phyloP scores from a whole-genome alignment of 495 filamentous ascomycete species.

The Parachaetomium inaequale region DNA sequence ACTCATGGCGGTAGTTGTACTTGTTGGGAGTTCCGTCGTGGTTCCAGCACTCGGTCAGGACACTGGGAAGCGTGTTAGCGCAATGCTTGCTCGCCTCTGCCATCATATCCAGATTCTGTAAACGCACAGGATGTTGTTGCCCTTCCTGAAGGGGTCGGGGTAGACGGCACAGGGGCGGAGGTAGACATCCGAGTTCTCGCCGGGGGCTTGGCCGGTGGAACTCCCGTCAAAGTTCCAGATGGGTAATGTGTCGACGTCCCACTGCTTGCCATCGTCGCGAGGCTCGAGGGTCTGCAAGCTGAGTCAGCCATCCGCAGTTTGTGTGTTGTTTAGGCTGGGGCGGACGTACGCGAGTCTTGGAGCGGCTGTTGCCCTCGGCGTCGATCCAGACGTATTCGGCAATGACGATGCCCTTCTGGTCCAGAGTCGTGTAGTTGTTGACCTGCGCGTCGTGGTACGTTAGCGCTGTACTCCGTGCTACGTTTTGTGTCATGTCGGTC shows the following conservation, averaged over 20 bases:
- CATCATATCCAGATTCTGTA: conserved; percentile 41
- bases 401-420: conserved; percentile 77
- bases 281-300: conserved; percentile 64
- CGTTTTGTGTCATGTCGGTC: background rate
- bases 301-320: conserved; percentile 25
- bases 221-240: conserved; percentile 99
- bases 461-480: background rate
- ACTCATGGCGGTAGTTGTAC: conserved; percentile 82
- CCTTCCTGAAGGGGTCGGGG: conserved; percentile 86
- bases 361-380: conserved; percentile 67
- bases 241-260: conserved; percentile 71
- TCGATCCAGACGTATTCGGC: conserved; percentile 98
- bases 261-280: conserved; percentile 49
- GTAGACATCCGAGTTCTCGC: conserved; percentile 98
- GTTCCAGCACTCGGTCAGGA: conserved; percentile 95
- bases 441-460: conserved; percentile 50
- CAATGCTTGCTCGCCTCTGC: background rate
- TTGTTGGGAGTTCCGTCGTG: conserved; percentile 95
- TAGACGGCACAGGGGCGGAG: conserved; percentile 79
- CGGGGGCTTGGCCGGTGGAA: conserved; percentile 88
- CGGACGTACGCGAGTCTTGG: conserved; percentile 82
- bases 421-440: conserved; percentile 83
- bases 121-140: conserved; percentile 68
- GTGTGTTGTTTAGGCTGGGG: background rate
- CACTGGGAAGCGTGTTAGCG: conserved; percentile 51